phyloP scores from a whole-genome alignment of 2,329 filamentous ascomycete genomes.

The Talaromyces sp. region DNA sequence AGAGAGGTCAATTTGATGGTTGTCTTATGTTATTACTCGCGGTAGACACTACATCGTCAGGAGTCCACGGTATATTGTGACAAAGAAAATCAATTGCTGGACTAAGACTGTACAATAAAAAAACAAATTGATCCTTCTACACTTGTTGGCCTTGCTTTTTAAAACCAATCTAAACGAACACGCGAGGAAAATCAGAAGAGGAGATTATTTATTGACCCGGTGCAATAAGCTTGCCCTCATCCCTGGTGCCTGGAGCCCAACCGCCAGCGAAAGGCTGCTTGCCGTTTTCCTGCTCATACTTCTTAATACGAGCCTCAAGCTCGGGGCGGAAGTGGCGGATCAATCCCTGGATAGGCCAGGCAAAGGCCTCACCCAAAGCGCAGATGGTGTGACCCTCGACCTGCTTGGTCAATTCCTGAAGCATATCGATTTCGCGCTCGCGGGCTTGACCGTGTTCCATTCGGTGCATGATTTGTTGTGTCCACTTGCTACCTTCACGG shows the following conservation, averaged over 20 bases:
- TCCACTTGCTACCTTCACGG: conserved; percentile 98
- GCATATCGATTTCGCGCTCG: conserved; percentile 95
- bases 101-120: conserved; percentile 19
- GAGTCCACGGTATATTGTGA: background rate
- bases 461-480: conserved; percentile 95
- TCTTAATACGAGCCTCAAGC: conserved; percentile 83
- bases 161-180: conserved; percentile 2
- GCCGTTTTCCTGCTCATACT: conserved; percentile 70
- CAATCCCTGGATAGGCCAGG: conserved; percentile 96
- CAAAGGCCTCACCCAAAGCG: conserved; percentile 94
- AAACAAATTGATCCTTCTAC: conserved; percentile 17
- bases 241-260: conserved; percentile 71
- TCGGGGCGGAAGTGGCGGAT: conserved; percentile 98
- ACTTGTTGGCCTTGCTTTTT: conserved; percentile 12
- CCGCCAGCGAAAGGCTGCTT: conserved; percentile 73
- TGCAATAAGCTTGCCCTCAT: conserved; percentile 78
- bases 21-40: no score
- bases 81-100: conserved; percentile 17
- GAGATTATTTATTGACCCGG: conserved; percentile 74
- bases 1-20: no score
- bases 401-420: conserved; percentile 98
- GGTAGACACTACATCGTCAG: no score
- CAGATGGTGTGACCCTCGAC: conserved; percentile 99
- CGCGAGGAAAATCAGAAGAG: background rate
- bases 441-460: conserved; percentile 89